These are phyloP conservation scores for Colletotrichum lindemuthianum DNA, from an alignment of 2,329 filamentous ascomycete species.

Conservation along the genomic window DNA sequence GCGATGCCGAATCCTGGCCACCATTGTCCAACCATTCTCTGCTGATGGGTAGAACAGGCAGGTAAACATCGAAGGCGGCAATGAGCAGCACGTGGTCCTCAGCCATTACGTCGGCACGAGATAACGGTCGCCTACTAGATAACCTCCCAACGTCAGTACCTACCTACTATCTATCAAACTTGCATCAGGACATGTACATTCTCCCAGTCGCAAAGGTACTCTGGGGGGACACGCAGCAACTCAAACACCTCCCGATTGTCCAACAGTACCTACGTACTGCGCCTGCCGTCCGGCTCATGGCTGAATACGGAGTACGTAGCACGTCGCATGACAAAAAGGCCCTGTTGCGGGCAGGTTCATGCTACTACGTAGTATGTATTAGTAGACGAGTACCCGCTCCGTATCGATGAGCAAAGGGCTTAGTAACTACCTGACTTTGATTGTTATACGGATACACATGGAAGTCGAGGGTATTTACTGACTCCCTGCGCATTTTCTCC, in stretches of 20 bases:
- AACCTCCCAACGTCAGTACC: too few relatives aligned
- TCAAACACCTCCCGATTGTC: constrained; percentile 13
- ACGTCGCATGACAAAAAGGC: constrained; percentile 25
- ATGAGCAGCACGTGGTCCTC: not conserved
- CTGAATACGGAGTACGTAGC: too few relatives aligned
- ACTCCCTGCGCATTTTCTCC: too few relatives aligned
- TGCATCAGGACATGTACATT: not conserved
- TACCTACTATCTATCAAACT: too few relatives aligned
- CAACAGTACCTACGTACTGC: too few relatives aligned
- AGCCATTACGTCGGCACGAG: constrained; percentile 22
- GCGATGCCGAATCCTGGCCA: not conserved
- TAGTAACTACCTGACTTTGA: not conserved
- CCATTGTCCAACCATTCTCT: too few relatives aligned
- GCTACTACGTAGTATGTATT: not conserved
- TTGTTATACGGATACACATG: too few relatives aligned
- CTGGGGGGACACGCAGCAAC: constrained; percentile 14
- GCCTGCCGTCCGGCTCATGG: too few relatives aligned
- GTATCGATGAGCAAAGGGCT: not conserved
- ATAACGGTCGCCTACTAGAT: constrained; percentile 6
- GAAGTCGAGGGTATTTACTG: too few relatives aligned
- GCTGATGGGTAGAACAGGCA: too few relatives aligned
- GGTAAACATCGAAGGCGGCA: not conserved
- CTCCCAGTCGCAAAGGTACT: not conserved
- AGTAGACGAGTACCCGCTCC: constrained; percentile 1
- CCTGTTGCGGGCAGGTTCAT: too few relatives aligned